Conservation (phyloP, 164 flowering plant genomes). For the Magnolia kwangsiensis region DNA sequence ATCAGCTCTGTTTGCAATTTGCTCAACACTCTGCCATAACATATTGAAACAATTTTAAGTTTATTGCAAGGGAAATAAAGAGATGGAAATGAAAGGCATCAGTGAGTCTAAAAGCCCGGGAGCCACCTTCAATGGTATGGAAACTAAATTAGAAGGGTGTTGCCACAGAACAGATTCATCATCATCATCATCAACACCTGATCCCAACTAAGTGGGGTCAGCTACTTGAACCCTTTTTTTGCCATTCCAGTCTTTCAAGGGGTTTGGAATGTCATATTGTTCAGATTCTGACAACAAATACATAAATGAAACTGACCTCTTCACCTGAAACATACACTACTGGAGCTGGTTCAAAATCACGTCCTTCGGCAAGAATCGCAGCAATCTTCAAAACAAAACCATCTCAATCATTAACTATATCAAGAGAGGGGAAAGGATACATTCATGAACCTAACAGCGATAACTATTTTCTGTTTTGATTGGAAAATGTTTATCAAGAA, state of each 20-base stretch:
- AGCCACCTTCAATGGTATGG: background rate
- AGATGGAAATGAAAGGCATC: background rate
- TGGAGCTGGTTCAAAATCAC: conserved; percentile 41
- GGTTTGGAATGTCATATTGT: too few relatives aligned
- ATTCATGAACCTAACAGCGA: background rate
- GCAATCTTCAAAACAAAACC: conserved; percentile 52
- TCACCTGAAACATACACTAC: conserved; percentile 95
- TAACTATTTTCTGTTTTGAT: background rate
- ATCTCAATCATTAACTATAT: background rate
- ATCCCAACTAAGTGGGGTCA: too few relatives aligned
- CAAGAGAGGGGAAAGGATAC: background rate
- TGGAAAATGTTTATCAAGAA: background rate
- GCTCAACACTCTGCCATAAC: conserved; percentile 76
- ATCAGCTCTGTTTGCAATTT: conserved; percentile 89
- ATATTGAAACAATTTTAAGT: background rate
- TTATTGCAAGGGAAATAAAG: background rate
- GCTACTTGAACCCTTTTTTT: too few relatives aligned
- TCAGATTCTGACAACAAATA: background rate
- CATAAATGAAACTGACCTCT: conserved; percentile 58
- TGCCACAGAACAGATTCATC: background rate
- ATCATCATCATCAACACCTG: too few relatives aligned
- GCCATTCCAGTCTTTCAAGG: too few relatives aligned
- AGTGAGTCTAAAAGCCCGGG: background rate
- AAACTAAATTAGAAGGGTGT: background rate
- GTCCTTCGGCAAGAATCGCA: conserved; percentile 72